phyloP scores from a whole-genome alignment of 179 eudicot species.

The Corrigiola litoralis region DNA sequence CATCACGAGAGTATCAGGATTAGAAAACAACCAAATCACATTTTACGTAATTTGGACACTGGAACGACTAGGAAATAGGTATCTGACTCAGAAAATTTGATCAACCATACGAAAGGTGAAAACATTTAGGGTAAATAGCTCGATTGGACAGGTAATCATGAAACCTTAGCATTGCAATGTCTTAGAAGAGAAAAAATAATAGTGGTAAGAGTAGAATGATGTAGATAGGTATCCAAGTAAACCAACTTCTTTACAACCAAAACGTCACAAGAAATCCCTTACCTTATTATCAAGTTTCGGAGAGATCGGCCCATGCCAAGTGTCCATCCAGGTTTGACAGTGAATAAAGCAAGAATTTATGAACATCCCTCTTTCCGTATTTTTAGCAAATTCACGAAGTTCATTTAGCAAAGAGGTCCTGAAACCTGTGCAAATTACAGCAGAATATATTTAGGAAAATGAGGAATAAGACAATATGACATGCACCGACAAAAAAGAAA shows the following conservation, averaged over 20 bases:
- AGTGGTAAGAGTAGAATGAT: neutral
- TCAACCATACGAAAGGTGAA: no score
- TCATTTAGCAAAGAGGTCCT: conserved; percentile 57
- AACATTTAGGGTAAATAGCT: no score
- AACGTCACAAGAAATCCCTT: neutral
- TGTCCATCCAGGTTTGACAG: conserved; percentile 74
- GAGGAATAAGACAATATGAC: neutral
- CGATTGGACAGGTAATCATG: neutral
- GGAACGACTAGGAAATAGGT: neutral
- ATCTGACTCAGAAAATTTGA: no score
- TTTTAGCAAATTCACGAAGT: conserved; percentile 44
- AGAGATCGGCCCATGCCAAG: conserved; percentile 84
- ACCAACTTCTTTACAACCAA: neutral
- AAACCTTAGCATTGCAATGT: neutral
- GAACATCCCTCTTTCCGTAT: conserved; percentile 54
- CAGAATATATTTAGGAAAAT: neutral
- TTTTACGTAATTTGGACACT: neutral
- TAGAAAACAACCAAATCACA: no score
- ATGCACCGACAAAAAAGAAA: neutral
- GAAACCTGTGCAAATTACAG: conserved; percentile 43
- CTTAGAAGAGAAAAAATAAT: neutral
- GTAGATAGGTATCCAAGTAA: neutral
- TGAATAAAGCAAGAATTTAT: conserved; percentile 79
- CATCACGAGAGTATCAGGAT: neutral
- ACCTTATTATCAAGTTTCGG: conserved; percentile 71